These are phyloP conservation scores for Epichloe sylvatica DNA, from an alignment of 2,329 filamentous ascomycete species.

Conservation along the genomic window DNA sequence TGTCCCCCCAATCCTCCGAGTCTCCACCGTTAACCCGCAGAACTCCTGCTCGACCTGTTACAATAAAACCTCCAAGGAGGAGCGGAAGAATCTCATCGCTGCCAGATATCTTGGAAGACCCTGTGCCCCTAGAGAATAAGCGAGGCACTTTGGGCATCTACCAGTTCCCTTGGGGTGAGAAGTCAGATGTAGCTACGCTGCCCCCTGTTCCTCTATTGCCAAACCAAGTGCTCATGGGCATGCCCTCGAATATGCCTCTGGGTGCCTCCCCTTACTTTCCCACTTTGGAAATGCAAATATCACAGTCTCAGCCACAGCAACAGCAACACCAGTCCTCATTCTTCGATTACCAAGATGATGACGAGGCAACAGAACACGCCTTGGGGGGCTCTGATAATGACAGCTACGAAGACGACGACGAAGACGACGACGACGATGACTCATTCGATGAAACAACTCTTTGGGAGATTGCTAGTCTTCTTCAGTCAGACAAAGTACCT, in stretches of 20 bases:
- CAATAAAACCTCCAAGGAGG: conserved; percentile 39
- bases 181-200: conserved; percentile 37
- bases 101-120: conserved; percentile 50
- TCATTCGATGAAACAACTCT: conserved; percentile 48
- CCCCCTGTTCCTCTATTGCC: conserved; percentile 15
- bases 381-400: conserved; percentile 15
- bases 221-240: conserved; percentile 22
- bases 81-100: conserved; percentile 44
- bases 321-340: conserved; percentile 33
- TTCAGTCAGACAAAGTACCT: conserved; percentile 38
- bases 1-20: not conserved
- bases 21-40: conserved; percentile 6
- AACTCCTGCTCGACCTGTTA: conserved; percentile 28
- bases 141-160: conserved; percentile 49
- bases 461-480: conserved; percentile 49
- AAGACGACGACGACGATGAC: conserved; percentile 14
- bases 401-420: conserved; percentile 17
- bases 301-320: conserved; percentile 23
- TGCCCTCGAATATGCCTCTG: conserved; percentile 36
- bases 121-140: conserved; percentile 43
- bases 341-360: conserved; percentile 47
- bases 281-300: conserved; percentile 2
- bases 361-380: conserved; percentile 18
- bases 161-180: conserved; percentile 53
- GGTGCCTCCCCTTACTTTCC: conserved; percentile 2